Base-by-base conservation (phyloP, 768 basidiomycete species). In the Terana coerulea region DNA sequence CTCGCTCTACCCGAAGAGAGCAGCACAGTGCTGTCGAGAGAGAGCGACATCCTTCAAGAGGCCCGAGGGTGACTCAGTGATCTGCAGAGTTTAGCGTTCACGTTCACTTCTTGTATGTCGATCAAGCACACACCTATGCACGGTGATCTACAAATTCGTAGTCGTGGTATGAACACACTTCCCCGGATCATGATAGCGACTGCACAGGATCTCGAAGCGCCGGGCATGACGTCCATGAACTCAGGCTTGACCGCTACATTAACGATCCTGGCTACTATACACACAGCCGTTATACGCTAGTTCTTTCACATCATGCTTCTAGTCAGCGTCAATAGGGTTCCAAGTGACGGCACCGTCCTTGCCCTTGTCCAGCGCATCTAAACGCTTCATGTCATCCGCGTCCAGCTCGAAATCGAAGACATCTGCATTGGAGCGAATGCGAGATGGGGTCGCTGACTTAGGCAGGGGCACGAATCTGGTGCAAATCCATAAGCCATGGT, bases 391-490 rank as follows among this genome's bases (percentile, higher is more conserved):
- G 42, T 79, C 77, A 6, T 64, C 67, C 21, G 59, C 57, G 43
- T 64, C 61, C 10, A 81, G 63, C 41, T 69, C 69, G 55, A 79
- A 80, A 51, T 74, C 72, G 54, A 66, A 80, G 0, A 81, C 65
- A 35, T 75, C 61, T 3, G 66, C 61, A 55, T 81, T 81, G 4
- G 68, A 66, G 28, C 51, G 52, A 57, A 82, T 76, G 14, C 79
- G 70, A 0, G 54, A 47, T 0, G 70, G 68, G 3, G 69, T 72
- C 24, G 73, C 72, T 4, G 74, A 74, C 59, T 81, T 81, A 7
- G 79, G 79, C 0, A 81, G 61, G 8, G 75, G 75, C 9, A 75
- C 68, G 52, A 70, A 77, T 26, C 75, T 76, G 46, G 31, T n/a
- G 15, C 25, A 2, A 28, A 7, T 10, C 57, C 12, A 54, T 51